Conservation (phyloP, 1,284 basidiomycete genomes). For the Malassezia equina region DNA sequence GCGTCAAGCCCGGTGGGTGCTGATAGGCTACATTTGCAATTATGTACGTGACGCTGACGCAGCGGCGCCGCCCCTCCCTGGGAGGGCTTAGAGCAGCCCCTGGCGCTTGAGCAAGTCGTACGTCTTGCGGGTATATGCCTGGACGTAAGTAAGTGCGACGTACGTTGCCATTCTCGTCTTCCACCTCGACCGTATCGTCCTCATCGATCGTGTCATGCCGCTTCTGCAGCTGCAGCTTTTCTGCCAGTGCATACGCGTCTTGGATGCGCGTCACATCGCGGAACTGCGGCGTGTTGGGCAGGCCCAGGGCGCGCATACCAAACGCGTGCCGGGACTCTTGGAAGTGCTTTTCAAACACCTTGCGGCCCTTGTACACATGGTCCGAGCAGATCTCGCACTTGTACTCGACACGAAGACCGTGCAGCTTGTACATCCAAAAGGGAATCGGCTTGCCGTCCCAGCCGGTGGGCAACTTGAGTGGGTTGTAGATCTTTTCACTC, state of each 20-base stretch:
- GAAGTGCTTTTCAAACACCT: slow-evolving; percentile 90
- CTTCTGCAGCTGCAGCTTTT: slow-evolving; percentile 37
- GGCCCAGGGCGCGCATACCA: slow-evolving; percentile 90
- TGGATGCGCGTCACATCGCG: slow-evolving; percentile 95
- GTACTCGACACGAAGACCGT: slow-evolving; percentile 93
- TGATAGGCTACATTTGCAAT: neutral
- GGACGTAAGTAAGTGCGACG: slow-evolving; percentile 5
- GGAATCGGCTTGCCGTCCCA: slow-evolving; percentile 99
- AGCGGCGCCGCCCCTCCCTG: neutral
- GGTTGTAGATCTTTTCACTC: slow-evolving; percentile 91
- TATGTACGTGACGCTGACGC: slow-evolving; percentile 2
- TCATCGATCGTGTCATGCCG: slow-evolving; percentile 24
- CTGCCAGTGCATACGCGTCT: slow-evolving; percentile 66
- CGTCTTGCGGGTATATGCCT: slow-evolving; percentile 44
- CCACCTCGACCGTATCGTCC: slow-evolving; percentile 41
- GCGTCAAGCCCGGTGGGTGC: neutral
- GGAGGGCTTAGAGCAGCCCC: slow-evolving; percentile 29
- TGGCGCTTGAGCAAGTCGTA: slow-evolving; percentile 47
- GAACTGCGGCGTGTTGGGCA: slow-evolving; percentile 98
- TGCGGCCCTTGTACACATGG: slow-evolving; percentile 61
- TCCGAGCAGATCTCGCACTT: slow-evolving; percentile 90
- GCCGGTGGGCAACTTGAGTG: slow-evolving; percentile 87
- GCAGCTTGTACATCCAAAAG: slow-evolving; percentile 96
- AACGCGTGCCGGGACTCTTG: slow-evolving; percentile 92
- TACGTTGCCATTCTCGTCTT: slow-evolving; percentile 44